Evolutionary conservation across 1,284 basidiomycete species (phyloP), one percentile per base, ranked within the genome.

Genomic region (Trichosporon ovoides): DNA sequence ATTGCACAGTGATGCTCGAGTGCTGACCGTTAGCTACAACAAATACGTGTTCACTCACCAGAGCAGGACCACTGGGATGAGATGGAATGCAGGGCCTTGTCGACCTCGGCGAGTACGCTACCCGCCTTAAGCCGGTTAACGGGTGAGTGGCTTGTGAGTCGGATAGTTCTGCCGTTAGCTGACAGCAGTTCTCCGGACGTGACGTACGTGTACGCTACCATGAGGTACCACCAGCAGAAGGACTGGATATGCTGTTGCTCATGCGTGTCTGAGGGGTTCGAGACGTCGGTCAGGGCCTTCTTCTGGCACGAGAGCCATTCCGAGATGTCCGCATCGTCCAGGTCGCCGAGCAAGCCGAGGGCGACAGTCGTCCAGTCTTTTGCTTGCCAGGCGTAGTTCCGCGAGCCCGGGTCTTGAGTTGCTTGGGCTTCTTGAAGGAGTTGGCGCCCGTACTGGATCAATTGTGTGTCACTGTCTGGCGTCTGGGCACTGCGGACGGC

Each of bases 371-470:
- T 55, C 67, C 66, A 68, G 18, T 72, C 67, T 13, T 52, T 52
- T 9, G 68, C 64, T 31, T 67, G 65, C 65, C 68, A 67, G 50
- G 59, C 52, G 40, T 67, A 65, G 20, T 59, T 59, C 34, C 53
- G 53, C 9, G 51, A 51, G 11, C 57, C 57, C 2, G 52, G 20
- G 16, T 49, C 19, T 4, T 57, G 35, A 3, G 46, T 59, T 7
- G 53, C 53, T 5, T 61, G 54, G n/a, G 52, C 51, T 2, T 55
- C 54, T 19, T 53, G 52, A 19, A 62, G 31, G 13, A 52, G 20
- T 3, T 54, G 19, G 28, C 37, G 56, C 35, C 46, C 64, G 36
- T 38, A 57, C 58, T 37, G 40, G 24, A 36, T 24, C 43, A 48
- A n/a, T 22, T 48, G 43, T 16, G 43, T 14, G 14, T 48, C 22